phyloP scores from a whole-genome alignment of 805 yeast species.

The Tetrapisispora taiwanensis region DNA sequence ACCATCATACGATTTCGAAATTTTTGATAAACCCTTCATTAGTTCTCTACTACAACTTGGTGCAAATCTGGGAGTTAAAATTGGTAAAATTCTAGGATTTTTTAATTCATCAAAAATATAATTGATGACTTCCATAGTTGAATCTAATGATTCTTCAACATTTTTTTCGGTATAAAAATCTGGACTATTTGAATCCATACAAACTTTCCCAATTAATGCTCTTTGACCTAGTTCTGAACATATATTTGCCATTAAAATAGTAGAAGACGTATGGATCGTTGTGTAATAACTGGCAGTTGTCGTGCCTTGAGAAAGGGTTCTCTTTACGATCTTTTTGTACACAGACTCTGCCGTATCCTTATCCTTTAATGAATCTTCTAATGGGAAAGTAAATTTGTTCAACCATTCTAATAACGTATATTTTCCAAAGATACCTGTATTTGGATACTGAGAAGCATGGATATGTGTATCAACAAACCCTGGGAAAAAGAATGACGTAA shows the following conservation, averaged over 20 bases:
- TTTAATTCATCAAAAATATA: conserved; percentile 47
- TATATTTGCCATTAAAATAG: conserved; percentile 66
- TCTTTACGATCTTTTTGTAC: conserved; percentile 55
- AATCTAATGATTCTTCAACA: conserved; percentile 40
- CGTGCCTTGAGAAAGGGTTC: conserved; percentile 72
- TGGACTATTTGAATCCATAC: conserved; percentile 83
- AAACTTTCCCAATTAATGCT: conserved; percentile 85
- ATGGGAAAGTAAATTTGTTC: conserved; percentile 75
- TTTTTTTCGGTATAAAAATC: conserved; percentile 52
- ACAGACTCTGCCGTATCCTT: conserved; percentile 46
- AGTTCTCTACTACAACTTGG: conserved; percentile 67
- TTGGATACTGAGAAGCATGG: conserved; percentile 80
- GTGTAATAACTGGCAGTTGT: conserved; percentile 90
- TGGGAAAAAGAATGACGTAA: conserved; percentile 53
- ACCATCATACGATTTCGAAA: conserved; percentile 31
- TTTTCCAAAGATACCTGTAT: conserved; percentile 73
- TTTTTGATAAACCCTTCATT: conserved; percentile 51
- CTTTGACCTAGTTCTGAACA: conserved; percentile 66
- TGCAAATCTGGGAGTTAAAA: conserved; percentile 89
- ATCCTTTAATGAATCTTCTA: conserved; percentile 61
- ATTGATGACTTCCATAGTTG: conserved; percentile 47
- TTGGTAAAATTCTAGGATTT: conserved; percentile 51
- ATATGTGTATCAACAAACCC: conserved; percentile 78
- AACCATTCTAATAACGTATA: conserved; percentile 87
- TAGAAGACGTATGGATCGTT: conserved; percentile 68